Base-by-base conservation (phyloP, 345 rosid genomes). In the Salix koriyanagi region DNA sequence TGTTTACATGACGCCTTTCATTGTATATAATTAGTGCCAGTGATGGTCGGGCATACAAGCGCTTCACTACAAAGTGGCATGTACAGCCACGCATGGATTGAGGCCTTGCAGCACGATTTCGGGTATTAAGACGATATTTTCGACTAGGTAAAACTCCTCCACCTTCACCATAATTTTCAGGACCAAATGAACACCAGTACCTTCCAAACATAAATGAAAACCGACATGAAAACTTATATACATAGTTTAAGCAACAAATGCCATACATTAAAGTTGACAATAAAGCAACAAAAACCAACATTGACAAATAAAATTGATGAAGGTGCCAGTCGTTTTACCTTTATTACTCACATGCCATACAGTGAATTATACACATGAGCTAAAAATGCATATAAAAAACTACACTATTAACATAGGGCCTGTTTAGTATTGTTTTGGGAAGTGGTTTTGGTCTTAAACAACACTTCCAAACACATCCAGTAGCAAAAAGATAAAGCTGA, bases 131-230 rank as follows among this genome's bases (percentile, higher is more conserved):
- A 72, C 93, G 88, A 77, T 92, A 92, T 67, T 86, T 96, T 82
- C 97, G 84, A 83, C 97, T 93, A 37, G 99, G 99, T 50, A 96
- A 86, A 60, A 90, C 83, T 60, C 83, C 84, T 74, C 99, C 98
- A 75, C 97, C 98, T 89, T 93, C 96, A 23, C 98, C 98, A 75
- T 96, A 93, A 88, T 93, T 93, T 89, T 96, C 97, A 75, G 98
- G 97, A 70, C 99, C 99, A 75, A 93, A 92, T n/a, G 92, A 96
- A 64, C 97, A 96, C 95, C 97, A 93, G 85, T 93, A 93, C 86
- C 99, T 92, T 71, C 12, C 7, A 67, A 60, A 62, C 25, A 44
- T 37, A 48, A 69, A 67, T 1, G 52, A 73, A 58, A 65, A 72
- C 15, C 23, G 69, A 58, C 67, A 68, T 7, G 34, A 34, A 19